Conservation (phyloP, 2,329 filamentous ascomycete genomes). For the Aureobasidium sp. region DNA sequence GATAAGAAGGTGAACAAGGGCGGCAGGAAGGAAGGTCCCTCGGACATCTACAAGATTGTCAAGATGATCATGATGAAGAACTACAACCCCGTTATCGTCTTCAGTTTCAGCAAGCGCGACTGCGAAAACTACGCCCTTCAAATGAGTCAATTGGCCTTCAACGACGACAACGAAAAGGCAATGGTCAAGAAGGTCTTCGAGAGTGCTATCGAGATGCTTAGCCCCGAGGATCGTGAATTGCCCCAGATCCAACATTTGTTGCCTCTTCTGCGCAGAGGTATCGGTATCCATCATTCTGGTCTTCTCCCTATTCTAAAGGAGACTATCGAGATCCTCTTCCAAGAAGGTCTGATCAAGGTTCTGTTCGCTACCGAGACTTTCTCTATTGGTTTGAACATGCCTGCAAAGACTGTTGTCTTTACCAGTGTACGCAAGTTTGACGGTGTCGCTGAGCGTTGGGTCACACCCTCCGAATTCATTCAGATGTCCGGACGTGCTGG, state of each 20-base stretch:
- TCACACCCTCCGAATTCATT: slow-evolving; percentile 93
- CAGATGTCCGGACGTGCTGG: slow-evolving; percentile 98
- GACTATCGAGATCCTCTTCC: slow-evolving; percentile 97
- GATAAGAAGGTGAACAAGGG: slow-evolving; percentile 90
- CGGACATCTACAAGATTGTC: slow-evolving; percentile 95
- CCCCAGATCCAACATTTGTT: slow-evolving; percentile 88
- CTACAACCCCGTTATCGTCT: slow-evolving; percentile 97
- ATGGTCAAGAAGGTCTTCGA: slow-evolving; percentile 93
- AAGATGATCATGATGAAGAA: slow-evolving; percentile 98
- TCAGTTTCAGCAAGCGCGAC: slow-evolving; percentile 98
- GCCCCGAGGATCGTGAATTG: slow-evolving; percentile 80
- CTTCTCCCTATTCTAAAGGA: slow-evolving; percentile 94
- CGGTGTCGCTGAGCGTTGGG: slow-evolving; percentile 68
- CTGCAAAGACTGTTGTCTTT: slow-evolving; percentile 98
- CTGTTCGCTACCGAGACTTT: slow-evolving; percentile 98
- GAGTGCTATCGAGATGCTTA: slow-evolving; percentile 86
- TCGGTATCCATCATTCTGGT: slow-evolving; percentile 95
- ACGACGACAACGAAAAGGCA: slow-evolving; percentile 88
- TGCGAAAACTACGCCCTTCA: slow-evolving; percentile 85
- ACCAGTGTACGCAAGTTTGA: slow-evolving; percentile 95
- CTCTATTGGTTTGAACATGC: slow-evolving; percentile 98
- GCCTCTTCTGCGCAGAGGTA: slow-evolving; percentile 80
- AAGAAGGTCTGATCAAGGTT: slow-evolving; percentile 95
- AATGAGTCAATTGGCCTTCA: slow-evolving; percentile 84
- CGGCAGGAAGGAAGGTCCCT: slow-evolving; percentile 59